These are phyloP conservation scores for Gliomastix tumulicola DNA, from an alignment of 2,329 filamentous ascomycete species.

Conservation along the genomic window DNA sequence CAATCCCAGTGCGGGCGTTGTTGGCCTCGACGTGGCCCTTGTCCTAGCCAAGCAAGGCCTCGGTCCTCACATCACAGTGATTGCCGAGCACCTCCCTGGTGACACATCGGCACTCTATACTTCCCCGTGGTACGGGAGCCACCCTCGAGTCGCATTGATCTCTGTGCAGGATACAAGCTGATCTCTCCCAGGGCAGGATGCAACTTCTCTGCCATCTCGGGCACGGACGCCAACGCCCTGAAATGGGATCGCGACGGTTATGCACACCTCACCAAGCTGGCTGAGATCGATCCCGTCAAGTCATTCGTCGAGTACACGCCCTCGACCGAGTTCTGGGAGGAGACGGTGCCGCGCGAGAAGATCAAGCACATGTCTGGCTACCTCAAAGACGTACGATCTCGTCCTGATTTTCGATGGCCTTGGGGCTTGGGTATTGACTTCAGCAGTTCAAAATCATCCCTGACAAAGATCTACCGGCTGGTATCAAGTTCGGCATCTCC, in stretches of 20 bases:
- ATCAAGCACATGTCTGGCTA: conserved; percentile 29
- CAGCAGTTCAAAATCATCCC: conserved; percentile 22
- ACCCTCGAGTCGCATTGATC: not conserved
- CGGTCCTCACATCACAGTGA: conserved; percentile 20
- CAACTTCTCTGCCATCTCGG: conserved; percentile 35
- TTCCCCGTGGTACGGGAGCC: conserved; percentile 24
- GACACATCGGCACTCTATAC: conserved; percentile 27
- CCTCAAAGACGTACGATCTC: conserved; percentile 23
- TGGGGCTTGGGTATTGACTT: no score
- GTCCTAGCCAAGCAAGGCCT: conserved; percentile 23
- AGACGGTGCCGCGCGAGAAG: conserved; percentile 24
- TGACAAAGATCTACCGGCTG: conserved; percentile 15
- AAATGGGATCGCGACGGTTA: conserved; percentile 32
- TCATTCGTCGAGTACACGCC: conserved; percentile 24
- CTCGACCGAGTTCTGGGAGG: conserved; percentile 31
- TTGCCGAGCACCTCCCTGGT: conserved; percentile 30
- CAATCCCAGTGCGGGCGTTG: conserved; percentile 27
- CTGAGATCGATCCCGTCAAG: conserved; percentile 16
- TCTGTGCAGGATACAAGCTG: no score
- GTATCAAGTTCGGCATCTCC: conserved; percentile 22
- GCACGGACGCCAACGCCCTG: conserved; percentile 30
- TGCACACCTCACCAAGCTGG: conserved; percentile 22
- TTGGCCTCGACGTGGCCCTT: conserved; percentile 27
- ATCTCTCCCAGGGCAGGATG: conserved; percentile 26
- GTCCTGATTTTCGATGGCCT: no score